Evolutionary conservation across 805 yeast species (phyloP).

Genomic region (Candida qinlingensis): DNA sequence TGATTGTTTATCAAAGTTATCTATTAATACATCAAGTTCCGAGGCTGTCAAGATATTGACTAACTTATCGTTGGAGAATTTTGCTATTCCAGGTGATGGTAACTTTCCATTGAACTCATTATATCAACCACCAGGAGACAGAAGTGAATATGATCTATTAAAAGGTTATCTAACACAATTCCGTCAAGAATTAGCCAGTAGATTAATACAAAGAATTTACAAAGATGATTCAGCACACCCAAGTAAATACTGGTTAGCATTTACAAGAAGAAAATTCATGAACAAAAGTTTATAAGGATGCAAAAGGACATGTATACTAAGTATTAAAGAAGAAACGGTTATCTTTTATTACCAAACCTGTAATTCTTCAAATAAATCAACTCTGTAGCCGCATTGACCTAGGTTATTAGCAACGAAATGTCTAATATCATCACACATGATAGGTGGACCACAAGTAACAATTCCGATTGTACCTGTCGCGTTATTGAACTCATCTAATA

Average conservation of each 20-base stretch:
- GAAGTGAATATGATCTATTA: conserved; percentile 72
- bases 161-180: conserved; percentile 83
- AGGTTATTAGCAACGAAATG: conserved; percentile 37
- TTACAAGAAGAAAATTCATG: conserved; percentile 93
- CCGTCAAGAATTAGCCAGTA: conserved; percentile 85
- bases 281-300: conserved; percentile 61
- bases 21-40: conserved; percentile 38
- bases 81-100: conserved; percentile 91
- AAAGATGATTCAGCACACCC: conserved; percentile 56
- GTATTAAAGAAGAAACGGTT: background rate
- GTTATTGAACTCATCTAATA: conserved; percentile 33
- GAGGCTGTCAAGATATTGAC: conserved; percentile 70
- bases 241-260: conserved; percentile 92
- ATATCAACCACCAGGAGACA: conserved; percentile 70
- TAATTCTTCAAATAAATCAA: conserved; percentile 71
- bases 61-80: conserved; percentile 81
- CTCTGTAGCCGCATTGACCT: conserved; percentile 38
- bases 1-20: conserved; percentile 70
- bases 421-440: conserved; percentile 56
- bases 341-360: conserved; percentile 52
- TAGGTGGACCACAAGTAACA: conserved; percentile 62
- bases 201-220: conserved; percentile 73
- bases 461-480: conserved; percentile 44
- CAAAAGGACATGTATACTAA: background rate
- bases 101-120: conserved; percentile 84